Evolutionary conservation across 2,329 filamentous ascomycete species (phyloP), one percentile per base, ranked within the genome.

Genomic region (Alternaria gaisen): DNA sequence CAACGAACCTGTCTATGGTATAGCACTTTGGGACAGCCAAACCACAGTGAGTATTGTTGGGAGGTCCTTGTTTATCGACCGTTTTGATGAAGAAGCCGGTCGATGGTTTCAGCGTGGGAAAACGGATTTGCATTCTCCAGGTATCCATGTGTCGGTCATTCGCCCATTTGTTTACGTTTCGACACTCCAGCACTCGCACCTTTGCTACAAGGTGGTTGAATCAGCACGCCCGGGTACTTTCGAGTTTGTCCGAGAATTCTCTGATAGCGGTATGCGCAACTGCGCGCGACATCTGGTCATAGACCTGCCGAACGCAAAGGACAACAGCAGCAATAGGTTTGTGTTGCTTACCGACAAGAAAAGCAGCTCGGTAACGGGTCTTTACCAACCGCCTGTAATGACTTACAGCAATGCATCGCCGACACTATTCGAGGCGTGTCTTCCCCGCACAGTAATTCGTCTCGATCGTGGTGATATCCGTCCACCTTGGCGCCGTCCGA

Each of bases 111-210:
- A 74, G 30, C 72, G 76, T 4, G 78, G 79, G 26, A 72, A 76
- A 18, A 78, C 77, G 58, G 70, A 75, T 11, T 70, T 86, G 8
- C 80, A 83, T 3, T 87, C 85, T 3, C 75, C 81, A 2, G 85
- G 82, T 4, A 76, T 85, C 7, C 80, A 83, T 8, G 78, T 88
- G 42, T 83, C 83, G 1, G 79, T 83, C 14, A 74, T 78, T 9
- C 75, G 76, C 2, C 76, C 79, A 1, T 80, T 81, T 24, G 80
- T 89, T 28, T 84, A 86, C 61, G 79, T 88, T 47, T 84, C 86
- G 1, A 88, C 86, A 1, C 73, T 80, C 3, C 75, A 79, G 40
- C 83, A 88, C 63, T 88, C 86, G 0, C 78, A 87, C 11, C 73
- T 85, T 30, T 79, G 83, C 22, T 81, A 84, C 38, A 73, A 81